Conservation (phyloP, 768 basidiomycete genomes). For the Phaffia australis region DNA sequence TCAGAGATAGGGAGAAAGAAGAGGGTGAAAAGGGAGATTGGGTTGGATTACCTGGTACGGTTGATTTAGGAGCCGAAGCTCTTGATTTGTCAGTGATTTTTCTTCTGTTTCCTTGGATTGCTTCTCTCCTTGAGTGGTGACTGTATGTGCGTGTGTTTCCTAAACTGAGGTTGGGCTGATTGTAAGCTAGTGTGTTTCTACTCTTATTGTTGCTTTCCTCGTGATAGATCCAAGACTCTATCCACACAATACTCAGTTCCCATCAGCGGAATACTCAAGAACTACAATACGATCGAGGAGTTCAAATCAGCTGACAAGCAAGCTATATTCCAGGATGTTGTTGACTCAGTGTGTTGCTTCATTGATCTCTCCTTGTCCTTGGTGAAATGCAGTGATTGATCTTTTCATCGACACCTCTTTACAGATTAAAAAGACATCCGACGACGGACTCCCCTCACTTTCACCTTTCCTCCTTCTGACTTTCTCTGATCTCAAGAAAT, state of each 20-base stretch:
- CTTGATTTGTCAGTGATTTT: constrained; percentile 40
- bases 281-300: constrained; percentile 94
- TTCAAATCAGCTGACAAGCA: constrained; percentile 85
- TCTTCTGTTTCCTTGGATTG: not conserved
- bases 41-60: constrained; percentile 55
- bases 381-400: constrained; percentile 54
- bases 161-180: not conserved
- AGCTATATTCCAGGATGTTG: constrained; percentile 63
- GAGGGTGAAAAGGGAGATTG: constrained; percentile 47
- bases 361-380: not conserved
- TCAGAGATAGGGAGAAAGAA: constrained; percentile 67
- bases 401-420: not conserved
- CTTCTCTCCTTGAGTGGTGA: not conserved
- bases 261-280: constrained; percentile 65
- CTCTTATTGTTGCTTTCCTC: not conserved
- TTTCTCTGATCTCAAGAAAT: constrained; percentile 95
- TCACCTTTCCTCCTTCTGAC: constrained; percentile 73
- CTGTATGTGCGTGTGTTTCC: not conserved
- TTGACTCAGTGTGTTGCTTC: constrained; percentile 50
- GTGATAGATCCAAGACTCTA: not conserved
- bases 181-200: not conserved
- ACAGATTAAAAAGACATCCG: constrained; percentile 40
- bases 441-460: not conserved
- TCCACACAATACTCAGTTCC: constrained; percentile 28
- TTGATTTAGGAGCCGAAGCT: constrained; percentile 50